A percentile compares a stretch with the other conserved stretches of the same genome.
Evolutionary conservation across 1,284 basidiomycete species (phyloP).

Genomic region (Marasmius tenuissimus): DNA sequence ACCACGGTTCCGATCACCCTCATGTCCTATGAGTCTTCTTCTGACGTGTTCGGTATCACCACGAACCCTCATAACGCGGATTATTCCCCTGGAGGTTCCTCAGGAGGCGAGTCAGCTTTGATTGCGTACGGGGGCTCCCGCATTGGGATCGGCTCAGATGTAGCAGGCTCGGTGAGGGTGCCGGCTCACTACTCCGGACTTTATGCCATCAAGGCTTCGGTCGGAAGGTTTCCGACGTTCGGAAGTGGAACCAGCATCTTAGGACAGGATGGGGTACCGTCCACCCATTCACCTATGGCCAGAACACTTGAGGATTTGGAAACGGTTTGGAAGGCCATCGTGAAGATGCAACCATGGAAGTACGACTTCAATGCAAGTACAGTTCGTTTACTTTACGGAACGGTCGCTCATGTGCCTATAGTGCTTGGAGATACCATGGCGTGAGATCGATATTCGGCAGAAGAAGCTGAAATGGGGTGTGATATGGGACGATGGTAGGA

Average conservation of each 20-base stretch:
- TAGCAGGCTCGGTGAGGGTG: slow-evolving; percentile 71
- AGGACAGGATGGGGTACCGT: slow-evolving; percentile 63
- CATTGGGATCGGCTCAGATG: slow-evolving; percentile 75
- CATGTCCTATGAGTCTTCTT: slow-evolving; percentile 71
- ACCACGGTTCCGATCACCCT: slow-evolving; percentile 75
- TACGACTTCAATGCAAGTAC: slow-evolving; percentile 55
- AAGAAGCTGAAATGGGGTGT: slow-evolving; percentile 52
- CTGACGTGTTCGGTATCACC: slow-evolving; percentile 70
- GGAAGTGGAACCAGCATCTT: slow-evolving; percentile 47
- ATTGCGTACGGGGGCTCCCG: slow-evolving; percentile 69
- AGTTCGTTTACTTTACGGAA: neutral
- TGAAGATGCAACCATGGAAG: slow-evolving; percentile 59
- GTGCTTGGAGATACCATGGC: slow-evolving; percentile 59
- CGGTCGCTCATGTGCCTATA: slow-evolving; percentile 19
- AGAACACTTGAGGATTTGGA: slow-evolving; percentile 67
- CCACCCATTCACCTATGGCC: slow-evolving; percentile 69
- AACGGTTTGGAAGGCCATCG: slow-evolving; percentile 58
- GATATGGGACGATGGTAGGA: slow-evolving; percentile 52
- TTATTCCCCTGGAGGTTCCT: slow-evolving; percentile 68
- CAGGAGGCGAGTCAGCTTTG: slow-evolving; percentile 71
- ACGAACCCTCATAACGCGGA: slow-evolving; percentile 61
- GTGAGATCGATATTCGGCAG: slow-evolving; percentile 42
- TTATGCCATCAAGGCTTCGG: slow-evolving; percentile 61
- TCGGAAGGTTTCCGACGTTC: slow-evolving; percentile 49
- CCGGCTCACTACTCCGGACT: slow-evolving; percentile 74